Evolutionary conservation across 2,329 filamentous ascomycete species (phyloP), one percentile per base, ranked within the genome.

Genomic region (Colletotrichum sp.): DNA sequence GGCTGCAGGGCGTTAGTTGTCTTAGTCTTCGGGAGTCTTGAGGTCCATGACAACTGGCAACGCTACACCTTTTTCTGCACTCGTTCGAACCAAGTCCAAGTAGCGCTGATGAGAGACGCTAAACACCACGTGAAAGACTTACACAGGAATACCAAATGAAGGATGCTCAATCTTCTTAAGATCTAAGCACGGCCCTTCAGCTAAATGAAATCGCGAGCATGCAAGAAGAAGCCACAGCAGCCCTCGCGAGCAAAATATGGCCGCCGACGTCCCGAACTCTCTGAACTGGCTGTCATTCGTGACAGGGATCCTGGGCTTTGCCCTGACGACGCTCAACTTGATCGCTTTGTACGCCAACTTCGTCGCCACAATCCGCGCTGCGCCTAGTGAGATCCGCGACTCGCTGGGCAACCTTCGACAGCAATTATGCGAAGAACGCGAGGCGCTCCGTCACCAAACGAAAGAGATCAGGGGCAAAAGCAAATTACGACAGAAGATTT

Each of bases 211-310:
- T 62, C 28, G 58, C 30, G 58, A 36, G n/a, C 5, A 62, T 36
- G 58, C 4, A 60, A 8, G 56, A 60, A 32, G 39, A 16, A 13
- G 36, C 15, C 7, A 18, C 8, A 13, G 13, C 28, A 32, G 56
- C 18, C 28, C n/a, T 48, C 27, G 36, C 16, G 18, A 48, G 27
- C 39, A 16, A 5, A 43, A 52, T 6, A 76, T 76, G 74, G 28
- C 74, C 7, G 48, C 22, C 10, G 74, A 76, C 16, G 74, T 76
- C 12, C 74, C 74, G 6, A 74, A 74, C 58, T 76, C 74, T 1
- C 65, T 76, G 12, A 76, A 76, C 28, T 76, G 74, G 74, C 55
- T 76, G 22, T 76, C 74, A 10, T 76, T 76, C 34, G 58, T 76
- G 9, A 76, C 74, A 2, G 74, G 74, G 64, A 76, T 76, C 58